A percentile compares a stretch with the other conserved stretches of the same genome.
These are phyloP conservation scores for Musa beccarii DNA, from an alignment of 176 grass and related monocot genomes.

Conservation along the genomic window DNA sequence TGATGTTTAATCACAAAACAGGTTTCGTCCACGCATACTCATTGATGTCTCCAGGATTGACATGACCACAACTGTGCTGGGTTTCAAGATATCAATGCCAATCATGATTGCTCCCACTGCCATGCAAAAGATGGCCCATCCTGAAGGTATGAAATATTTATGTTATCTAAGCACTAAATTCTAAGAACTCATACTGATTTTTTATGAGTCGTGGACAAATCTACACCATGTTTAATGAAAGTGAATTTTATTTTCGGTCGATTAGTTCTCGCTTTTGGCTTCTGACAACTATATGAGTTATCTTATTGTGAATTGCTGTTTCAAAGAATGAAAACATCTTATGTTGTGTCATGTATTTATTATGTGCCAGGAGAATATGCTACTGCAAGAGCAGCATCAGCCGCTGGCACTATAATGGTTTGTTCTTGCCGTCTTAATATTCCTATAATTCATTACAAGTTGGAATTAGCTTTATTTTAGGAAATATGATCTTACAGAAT, in stretches of 20 bases:
- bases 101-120: constrained; percentile 94
- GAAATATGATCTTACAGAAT: no score
- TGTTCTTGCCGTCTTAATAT: constrained; percentile 5
- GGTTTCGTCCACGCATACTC: constrained; percentile 93
- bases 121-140: constrained; percentile 96
- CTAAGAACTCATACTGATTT: no score
- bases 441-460: background rate
- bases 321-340: background rate
- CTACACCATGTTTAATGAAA: background rate
- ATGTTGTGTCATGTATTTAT: constrained; percentile 6
- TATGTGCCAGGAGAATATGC: constrained; percentile 70
- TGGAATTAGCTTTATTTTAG: background rate
- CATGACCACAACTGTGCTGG: constrained; percentile 70
- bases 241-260: background rate
- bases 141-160: constrained; percentile 45
- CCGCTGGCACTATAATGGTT: constrained; percentile 87
- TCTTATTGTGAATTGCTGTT: background rate
- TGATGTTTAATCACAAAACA: constrained; percentile 9
- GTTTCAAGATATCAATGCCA: constrained; percentile 96
- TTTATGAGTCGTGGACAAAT: background rate
- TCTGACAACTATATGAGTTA: no score
- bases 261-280: background rate
- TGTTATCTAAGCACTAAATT: no score
- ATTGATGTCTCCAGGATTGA: constrained; percentile 93
- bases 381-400: constrained; percentile 72